Evolutionary conservation across 768 basidiomycete genomes (phyloP).

Genomic region (Suillus decipiens): DNA sequence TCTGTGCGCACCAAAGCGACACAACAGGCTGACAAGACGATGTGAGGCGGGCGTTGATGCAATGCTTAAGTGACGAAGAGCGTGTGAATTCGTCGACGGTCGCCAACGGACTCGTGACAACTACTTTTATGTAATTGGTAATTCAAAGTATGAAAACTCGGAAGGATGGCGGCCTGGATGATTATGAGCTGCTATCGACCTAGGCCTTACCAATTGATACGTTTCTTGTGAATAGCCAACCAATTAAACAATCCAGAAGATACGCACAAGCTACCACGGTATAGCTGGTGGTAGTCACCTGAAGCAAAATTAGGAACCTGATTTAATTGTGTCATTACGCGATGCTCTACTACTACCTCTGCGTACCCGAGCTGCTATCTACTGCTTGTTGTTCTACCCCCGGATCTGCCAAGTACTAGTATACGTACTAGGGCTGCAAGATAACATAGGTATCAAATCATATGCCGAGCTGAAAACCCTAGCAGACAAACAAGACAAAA

Average conservation of each 20-base stretch:
- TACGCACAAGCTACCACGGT: neutral
- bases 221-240: neutral
- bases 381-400: neutral
- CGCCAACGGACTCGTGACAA: too few relatives aligned
- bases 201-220: neutral
- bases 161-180: too few relatives aligned
- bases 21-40: neutral
- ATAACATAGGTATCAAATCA: neutral
- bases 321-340: conserved; percentile 6
- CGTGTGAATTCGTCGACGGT: neutral
- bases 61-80: neutral
- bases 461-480: neutral
- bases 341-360: neutral
- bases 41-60: neutral
- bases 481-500: conserved; percentile 38
- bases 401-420: neutral
- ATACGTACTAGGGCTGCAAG: conserved; percentile 1
- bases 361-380: neutral
- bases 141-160: neutral
- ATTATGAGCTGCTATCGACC: neutral
- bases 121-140: neutral
- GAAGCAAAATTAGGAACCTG: neutral
- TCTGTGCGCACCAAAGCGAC: neutral
- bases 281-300: neutral
- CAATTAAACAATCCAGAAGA: neutral